Base-by-base conservation (phyloP, 2,329 filamentous ascomycete species). In the Scorias spongiosa region DNA sequence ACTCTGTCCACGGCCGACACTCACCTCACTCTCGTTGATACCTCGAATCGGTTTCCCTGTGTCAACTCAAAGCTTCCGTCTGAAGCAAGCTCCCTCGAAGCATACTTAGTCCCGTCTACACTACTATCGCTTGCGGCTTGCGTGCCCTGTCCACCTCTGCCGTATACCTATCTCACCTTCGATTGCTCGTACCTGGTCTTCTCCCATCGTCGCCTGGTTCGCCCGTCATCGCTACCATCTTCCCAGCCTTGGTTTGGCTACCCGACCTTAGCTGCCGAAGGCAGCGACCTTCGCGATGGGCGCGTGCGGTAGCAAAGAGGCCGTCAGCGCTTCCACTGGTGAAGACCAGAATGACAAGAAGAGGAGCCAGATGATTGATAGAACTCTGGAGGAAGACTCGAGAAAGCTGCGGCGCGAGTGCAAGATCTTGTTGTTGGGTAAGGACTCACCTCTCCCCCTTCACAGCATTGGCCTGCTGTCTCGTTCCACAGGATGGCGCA, bases 371-470 rank as follows among this genome's bases (percentile, higher is more conserved):
- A 82, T 82, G 64, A 98, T 98, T 61, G 91, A 98, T 67, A 84
- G 83, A 66, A 81, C 78, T 57, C 73, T 98, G 49, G 89, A 96
- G 63, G 89, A 96, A 63, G 91, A 98, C 65, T 93, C 87, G 42
- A 86, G 85, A 65, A 78, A 84, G 63, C 71, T 96, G 71, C 80
- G 88, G 63, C 78, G 87, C 70, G 91, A 98, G 82, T 96, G 91
- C 85, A 98, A 98, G 70, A 96, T 98, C 54, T 68, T 98, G 48
- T 71, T 98, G 44, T 72, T 98, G 56, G 91, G 91, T 96, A 78
- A 52, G 38, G 38, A 40, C 3, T 9, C 32, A 15, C 9, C 32
- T 12, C 9, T 15, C 12, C n/a, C 15, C 5, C 3, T 36, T 12
- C 15, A 12, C 12, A 12, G 11, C 12, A 12, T 36, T 12, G 11